Evolutionary conservation across 1,284 basidiomycete species (phyloP).

Genomic region (Bjerkandera adusta): DNA sequence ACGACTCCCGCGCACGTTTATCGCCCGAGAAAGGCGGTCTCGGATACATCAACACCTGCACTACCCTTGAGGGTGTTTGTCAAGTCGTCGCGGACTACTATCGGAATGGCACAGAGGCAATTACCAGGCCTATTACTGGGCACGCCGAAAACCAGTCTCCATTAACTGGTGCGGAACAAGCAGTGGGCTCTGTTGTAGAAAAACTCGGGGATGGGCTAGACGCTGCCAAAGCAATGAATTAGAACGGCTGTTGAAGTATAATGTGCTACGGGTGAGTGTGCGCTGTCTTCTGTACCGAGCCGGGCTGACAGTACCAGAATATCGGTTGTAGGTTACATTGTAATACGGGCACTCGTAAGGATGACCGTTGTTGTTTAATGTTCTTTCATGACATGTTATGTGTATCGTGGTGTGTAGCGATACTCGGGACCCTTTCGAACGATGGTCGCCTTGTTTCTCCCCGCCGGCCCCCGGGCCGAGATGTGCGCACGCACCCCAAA

Average conservation of each 20-base stretch:
- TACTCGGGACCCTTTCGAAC: too few species aligned
- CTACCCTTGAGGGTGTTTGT: constrained; percentile 33
- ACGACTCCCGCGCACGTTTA: constrained; percentile 64
- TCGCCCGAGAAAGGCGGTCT: constrained; percentile 60
- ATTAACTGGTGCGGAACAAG: constrained; percentile 31
- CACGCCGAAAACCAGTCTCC: constrained; percentile 26
- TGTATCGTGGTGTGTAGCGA: too few species aligned
- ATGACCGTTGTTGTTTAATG: too few species aligned
- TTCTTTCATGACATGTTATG: too few species aligned
- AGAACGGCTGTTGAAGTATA: not conserved
- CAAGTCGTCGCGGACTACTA: constrained; percentile 47
- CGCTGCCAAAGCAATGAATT: constrained; percentile 14
- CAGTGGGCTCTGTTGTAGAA: constrained; percentile 34
- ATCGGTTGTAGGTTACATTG: too few species aligned
- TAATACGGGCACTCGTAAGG: too few species aligned
- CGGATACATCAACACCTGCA: constrained; percentile 46
- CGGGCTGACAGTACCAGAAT: too few species aligned
- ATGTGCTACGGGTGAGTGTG: too few species aligned
- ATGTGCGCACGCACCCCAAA: too few species aligned
- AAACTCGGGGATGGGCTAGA: constrained; percentile 31
- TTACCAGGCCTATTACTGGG: constrained; percentile 29
- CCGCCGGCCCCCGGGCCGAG: too few species aligned
- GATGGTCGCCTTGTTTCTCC: too few species aligned
- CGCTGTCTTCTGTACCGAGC: too few species aligned
- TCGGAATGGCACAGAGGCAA: constrained; percentile 33